Evolutionary conservation across 78 protist species (phyloP), one percentile per base, ranked within the genome.

Genomic region (Dictyostelium brefeldianum): DNA sequence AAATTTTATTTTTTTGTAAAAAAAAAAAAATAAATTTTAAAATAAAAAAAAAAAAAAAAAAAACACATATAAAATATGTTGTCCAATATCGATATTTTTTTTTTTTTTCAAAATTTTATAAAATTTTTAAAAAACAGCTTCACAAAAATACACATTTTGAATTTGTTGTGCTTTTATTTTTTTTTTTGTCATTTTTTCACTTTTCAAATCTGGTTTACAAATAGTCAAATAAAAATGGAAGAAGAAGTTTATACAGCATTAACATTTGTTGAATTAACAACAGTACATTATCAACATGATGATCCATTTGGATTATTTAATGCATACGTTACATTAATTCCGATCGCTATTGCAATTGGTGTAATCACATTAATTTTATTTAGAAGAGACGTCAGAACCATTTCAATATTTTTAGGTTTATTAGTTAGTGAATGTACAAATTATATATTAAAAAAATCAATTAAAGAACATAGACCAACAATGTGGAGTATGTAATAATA

Each of bases 231-330:
- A 73, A 31, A 46, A 57, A 27, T 27, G 70, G 78, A 36, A 25
- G 41, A 65, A 53, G 81, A 83, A 53, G 29, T 83, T 20, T 51
- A 83, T 7, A 83, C 91, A 69, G 80, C 71, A 43, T 64, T 87
- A 50, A 87, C 92, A 57, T 77, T 77, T 87, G 50, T 77, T 5
- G 92, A 87, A 64, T 56, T 87, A n/a, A 87, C 92, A 25, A 87
- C 92, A 22, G 92, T 87, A 31, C 92, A 87, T 27, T 87, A 87
- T 87, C 47, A 47, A 7, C 47, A 57, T 41, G 54, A 74, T 29
- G 92, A 87, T 64, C 92, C 92, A 48, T 64, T 27, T 77, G 92
- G 92, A 43, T 77, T 70, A 48, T 47, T 57, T 9, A 64, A 64
- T 56, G 92, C 92, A 5, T 87, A 87, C 31, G 65, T 87, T 31